A percentile compares a stretch with the other conserved stretches of the same genome.
Evolutionary conservation across 176 grass and related monocot species (phyloP).

Genomic region (Eragrostis nindensis): DNA sequence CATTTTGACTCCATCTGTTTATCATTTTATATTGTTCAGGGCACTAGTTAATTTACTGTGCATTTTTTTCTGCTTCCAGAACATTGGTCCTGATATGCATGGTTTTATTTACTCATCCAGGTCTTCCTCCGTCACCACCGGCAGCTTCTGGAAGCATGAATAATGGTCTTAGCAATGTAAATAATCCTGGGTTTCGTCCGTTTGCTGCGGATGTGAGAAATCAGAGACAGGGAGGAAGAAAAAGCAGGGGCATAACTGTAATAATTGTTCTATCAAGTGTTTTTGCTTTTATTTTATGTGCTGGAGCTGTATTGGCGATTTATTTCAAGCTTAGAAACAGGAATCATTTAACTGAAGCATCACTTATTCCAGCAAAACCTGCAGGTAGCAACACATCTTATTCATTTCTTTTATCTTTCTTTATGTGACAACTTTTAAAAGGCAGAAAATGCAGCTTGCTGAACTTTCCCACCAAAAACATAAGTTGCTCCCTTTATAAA

Average conservation of each 20-base stretch:
- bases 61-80: conserved; percentile 8
- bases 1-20: conserved; percentile 18
- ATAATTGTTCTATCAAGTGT: conserved; percentile 88
- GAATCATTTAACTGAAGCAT: conserved; percentile 47
- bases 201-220: conserved; percentile 78
- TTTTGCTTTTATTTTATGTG: conserved; percentile 75
- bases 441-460: conserved; percentile 29
- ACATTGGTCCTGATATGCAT: conserved; percentile 9
- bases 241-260: conserved; percentile 57
- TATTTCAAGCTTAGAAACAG: conserved; percentile 66
- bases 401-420: conserved; percentile 23
- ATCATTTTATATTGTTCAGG: conserved; percentile 15
- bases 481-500: not conserved
- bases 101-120: conserved; percentile 56
- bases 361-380: conserved; percentile 55
- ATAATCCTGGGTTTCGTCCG: conserved; percentile 51
- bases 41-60: conserved; percentile 11
- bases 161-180: conserved; percentile 65
- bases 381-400: conserved; percentile 62
- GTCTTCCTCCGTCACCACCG: conserved; percentile 77
- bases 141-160: conserved; percentile 52
- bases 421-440: conserved; percentile 1
- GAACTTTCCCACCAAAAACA: conserved; percentile 26
- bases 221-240: conserved; percentile 46
- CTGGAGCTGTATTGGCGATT: conserved; percentile 66